Evolutionary conservation across 768 basidiomycete species (phyloP), one percentile per base, ranked within the genome.

Genomic region (Termitomyces sp.): DNA sequence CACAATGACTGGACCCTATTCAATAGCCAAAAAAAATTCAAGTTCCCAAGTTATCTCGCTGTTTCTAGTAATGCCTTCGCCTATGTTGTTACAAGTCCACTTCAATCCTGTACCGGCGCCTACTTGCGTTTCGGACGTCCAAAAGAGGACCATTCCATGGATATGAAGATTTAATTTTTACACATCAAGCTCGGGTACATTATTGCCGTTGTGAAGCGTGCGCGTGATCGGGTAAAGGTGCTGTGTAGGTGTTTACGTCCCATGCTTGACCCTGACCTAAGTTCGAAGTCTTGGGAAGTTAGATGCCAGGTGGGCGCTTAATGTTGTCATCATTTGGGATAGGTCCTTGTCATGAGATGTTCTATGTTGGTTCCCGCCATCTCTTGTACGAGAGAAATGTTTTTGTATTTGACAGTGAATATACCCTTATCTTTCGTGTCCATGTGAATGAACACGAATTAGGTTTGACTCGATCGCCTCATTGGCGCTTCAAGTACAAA

Each of bases 11-110:
- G 79, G 80, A 73, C 68, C 73, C 63, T 71, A 63, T 71, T 80
- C 79, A 76, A 77, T 84, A 81, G 75, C 78, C 66, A 69, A 65
- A 74, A 80, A 42, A n/a, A 28, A 8, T 73, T 74, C 82, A 84
- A 85, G 81, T 82, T 83, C 65, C 79, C 83, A 85, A 85, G 83
- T 86, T 79, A 73, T 75, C 77, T 77, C 76, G 74, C 72, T 73
- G 66, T 72, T 80, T 78, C 77, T 73, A 79, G 79, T 82, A 79
- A 69, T 77, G 75, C 73, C 68, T 75, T 75, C 71, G 73, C 73
- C 75, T 79, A 75, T 69, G 74, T 72, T 74, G 72, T 73, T 77
- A 70, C 71, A 72, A 75, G 71, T 62, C 68, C 68, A 32, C 58
- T 67, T 62, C 70, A 68, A 64, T 55, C 36, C 54, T 54, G 60